Evolutionary conservation across 2,329 filamentous ascomycete species (phyloP).

Genomic region (Verticillium albo-atrum): DNA sequence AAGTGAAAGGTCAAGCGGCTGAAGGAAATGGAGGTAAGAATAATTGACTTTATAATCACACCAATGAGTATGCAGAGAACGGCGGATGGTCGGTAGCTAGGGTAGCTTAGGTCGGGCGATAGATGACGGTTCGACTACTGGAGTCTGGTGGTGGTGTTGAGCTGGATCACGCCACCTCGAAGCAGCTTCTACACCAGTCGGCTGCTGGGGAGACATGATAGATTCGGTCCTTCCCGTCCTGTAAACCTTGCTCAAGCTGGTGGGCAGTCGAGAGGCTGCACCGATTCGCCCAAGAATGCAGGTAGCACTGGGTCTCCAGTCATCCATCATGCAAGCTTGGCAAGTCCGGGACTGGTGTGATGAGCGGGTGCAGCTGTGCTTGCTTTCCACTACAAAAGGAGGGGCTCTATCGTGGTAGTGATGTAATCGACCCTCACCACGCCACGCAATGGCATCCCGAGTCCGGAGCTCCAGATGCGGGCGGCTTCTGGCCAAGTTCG

Average conservation of each 20-base stretch:
- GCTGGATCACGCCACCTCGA: background rate
- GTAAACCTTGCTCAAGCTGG: background rate
- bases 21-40: background rate
- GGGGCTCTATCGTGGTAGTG: background rate
- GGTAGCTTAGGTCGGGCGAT: background rate
- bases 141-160: background rate
- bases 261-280: background rate
- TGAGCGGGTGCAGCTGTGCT: background rate
- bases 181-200: background rate
- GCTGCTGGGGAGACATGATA: background rate
- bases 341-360: background rate
- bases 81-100: background rate
- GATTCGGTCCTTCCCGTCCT: background rate
- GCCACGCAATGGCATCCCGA: background rate
- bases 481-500: background rate
- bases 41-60: background rate
- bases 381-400: background rate
- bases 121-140: background rate
- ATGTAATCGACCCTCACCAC: background rate
- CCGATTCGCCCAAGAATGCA: background rate
- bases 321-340: background rate
- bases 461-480: background rate
- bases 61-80: background rate
- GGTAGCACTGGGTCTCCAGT: background rate
- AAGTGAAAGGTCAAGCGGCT: background rate